These are phyloP conservation scores for Bocquillonia castaneifolia DNA, from an alignment of 441 rosid genomes.

Conservation along the genomic window DNA sequence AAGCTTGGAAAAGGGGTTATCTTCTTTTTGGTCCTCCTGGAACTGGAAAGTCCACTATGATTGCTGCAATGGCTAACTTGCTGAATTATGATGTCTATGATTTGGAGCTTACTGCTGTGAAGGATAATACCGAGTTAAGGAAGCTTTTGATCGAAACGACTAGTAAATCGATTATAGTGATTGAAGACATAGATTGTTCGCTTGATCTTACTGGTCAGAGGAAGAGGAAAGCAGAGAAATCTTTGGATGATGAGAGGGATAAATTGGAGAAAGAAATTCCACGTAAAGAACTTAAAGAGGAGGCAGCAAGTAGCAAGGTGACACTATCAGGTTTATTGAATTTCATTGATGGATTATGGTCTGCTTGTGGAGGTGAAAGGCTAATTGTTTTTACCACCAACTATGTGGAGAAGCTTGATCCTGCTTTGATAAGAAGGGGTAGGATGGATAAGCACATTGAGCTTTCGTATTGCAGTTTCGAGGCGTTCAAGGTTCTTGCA, in stretches of 20 bases:
- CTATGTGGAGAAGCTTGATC: conserved; percentile 57
- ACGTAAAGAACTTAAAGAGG: conserved; percentile 34
- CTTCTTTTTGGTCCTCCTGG: conserved; percentile 69
- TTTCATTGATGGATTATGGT: conserved; percentile 77
- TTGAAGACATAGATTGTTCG: conserved; percentile 68
- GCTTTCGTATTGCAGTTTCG: conserved; percentile 58
- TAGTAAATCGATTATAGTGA: conserved; percentile 56
- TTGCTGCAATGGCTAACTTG: conserved; percentile 72
- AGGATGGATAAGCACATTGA: conserved; percentile 77
- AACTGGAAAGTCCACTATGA: conserved; percentile 74
- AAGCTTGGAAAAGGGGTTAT: conserved; percentile 73
- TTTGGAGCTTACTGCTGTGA: conserved; percentile 59
- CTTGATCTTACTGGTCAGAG: conserved; percentile 64
- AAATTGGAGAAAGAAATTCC: conserved; percentile 31
- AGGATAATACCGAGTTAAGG: conserved; percentile 55
- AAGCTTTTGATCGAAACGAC: conserved; percentile 58
- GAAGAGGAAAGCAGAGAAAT: conserved; percentile 39
- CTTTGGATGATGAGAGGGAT: conserved; percentile 31
- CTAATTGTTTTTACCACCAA: conserved; percentile 62
- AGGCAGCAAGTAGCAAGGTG: conserved; percentile 40
- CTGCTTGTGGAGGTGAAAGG: conserved; percentile 71
- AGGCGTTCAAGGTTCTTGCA: conserved; percentile 58
- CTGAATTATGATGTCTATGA: conserved; percentile 65
- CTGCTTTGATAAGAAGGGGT: conserved; percentile 70
- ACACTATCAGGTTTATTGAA: conserved; percentile 67